Conservation (phyloP, 2,329 filamentous ascomycete species). For the Drechslerella dactyloides region DNA sequence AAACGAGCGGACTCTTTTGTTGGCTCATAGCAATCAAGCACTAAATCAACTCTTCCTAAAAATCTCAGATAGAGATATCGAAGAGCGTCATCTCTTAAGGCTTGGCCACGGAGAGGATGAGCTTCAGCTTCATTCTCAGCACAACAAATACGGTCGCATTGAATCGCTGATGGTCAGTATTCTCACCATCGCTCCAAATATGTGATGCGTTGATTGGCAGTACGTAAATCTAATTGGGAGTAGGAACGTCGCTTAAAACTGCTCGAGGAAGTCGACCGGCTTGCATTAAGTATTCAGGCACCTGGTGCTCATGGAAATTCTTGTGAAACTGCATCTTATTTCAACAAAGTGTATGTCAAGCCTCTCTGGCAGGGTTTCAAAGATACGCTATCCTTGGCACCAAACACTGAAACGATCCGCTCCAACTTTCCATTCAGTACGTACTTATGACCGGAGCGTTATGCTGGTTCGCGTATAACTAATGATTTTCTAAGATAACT, state of each 20-base stretch:
- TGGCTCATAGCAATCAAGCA: slow-evolving; percentile 97
- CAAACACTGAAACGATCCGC: slow-evolving; percentile 57
- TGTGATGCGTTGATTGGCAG: background rate
- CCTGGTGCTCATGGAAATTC: slow-evolving; percentile 95
- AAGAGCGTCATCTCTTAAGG: slow-evolving; percentile 88
- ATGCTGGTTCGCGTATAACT: slow-evolving; percentile 8
- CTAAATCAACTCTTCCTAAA: slow-evolving; percentile 98
- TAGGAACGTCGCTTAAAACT: slow-evolving; percentile 77
- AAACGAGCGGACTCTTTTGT: slow-evolving; percentile 83
- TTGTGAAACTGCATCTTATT: slow-evolving; percentile 96
- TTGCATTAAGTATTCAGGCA: slow-evolving; percentile 82
- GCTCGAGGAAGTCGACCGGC: slow-evolving; percentile 80
- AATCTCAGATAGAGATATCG: slow-evolving; percentile 94
- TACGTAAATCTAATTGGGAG: slow-evolving; percentile 15
- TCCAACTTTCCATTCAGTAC: slow-evolving; percentile 38
- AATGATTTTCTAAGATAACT: slow-evolving; percentile 64
- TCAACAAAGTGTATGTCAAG: slow-evolving; percentile 87
- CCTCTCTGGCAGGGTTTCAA: slow-evolving; percentile 88
- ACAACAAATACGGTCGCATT: slow-evolving; percentile 92
- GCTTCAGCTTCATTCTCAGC: slow-evolving; percentile 75
- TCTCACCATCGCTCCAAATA: background rate
- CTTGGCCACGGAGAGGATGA: slow-evolving; percentile 96
- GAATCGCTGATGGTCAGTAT: slow-evolving; percentile 76
- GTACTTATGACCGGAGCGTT: background rate
- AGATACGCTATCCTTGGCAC: slow-evolving; percentile 62